Evolutionary conservation across 176 grass and related monocot genomes (phyloP), one percentile per base, ranked within the genome.

Genomic region (Bothriochloa decipiens): DNA sequence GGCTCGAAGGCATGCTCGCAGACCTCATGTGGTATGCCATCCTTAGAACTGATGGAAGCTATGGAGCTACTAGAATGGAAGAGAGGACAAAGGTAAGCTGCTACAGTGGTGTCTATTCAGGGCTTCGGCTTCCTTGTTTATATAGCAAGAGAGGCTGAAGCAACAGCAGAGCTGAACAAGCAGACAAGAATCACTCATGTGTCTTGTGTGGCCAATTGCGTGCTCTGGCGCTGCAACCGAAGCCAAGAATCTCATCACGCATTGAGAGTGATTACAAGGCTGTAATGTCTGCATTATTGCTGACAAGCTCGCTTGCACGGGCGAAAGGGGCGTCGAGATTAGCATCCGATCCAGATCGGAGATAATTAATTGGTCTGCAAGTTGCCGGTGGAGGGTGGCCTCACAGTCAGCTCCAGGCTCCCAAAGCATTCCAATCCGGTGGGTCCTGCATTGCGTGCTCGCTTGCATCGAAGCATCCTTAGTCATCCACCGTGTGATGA

Each of bases 181-280:
- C 75, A 77, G 75, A 77, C 36, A 78, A 62, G 75, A 78, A 78
- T 78, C 55, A 26, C 41, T 41, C 35, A n/a, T n/a, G n/a, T n/a
- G n/a, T 61, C 75, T 62, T 62, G 55, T 63, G 75, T 78, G 13
- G 40, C 16, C 57, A 40, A 60, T 9, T 76, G 52, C 8, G 52
- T 57, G 7, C 67, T 23, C 1, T 25, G 8, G 11, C 14, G 6
- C 12, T 77, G 57, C 52, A 39, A 60, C 52, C 35, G 7, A 77
- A 15, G 32, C 14, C 46, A 49, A 10, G 74, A 39, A 37, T 3
- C 11, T 4, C 52, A 25, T 61, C 20, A 6, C 17, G 9, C 22
- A 39, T 18, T 64, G 6, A 18, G 14, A 12, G 27, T 40, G 57
- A 78, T 78, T 64, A 63, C 4, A 36, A 62, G 35, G 58, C 76